Percentiles rank a stretch among this genome's conserved stretches.
These are phyloP conservation scores for Hygrophoropsis aurantiaca DNA, from an alignment of 768 basidiomycete species.

Conservation along the genomic window DNA sequence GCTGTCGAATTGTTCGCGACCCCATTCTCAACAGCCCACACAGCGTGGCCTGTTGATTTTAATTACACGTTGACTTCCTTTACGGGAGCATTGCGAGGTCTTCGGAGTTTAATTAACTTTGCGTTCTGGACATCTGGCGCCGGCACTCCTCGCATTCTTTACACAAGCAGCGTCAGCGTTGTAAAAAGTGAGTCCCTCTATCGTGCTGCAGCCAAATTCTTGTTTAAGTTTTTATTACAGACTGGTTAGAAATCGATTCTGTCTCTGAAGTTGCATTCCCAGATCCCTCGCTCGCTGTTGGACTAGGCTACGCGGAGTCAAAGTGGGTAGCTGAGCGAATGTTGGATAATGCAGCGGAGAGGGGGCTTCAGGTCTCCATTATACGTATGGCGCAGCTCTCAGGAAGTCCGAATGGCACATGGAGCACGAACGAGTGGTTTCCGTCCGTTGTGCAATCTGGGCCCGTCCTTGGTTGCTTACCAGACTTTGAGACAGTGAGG, in stretches of 20 bases:
- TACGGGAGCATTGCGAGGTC: slow-evolving; percentile 23
- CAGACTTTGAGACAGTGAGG: slow-evolving; percentile 31
- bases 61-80: slow-evolving; percentile 30
- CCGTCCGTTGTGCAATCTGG: slow-evolving; percentile 37
- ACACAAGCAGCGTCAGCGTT: slow-evolving; percentile 33
- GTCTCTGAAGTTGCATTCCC: slow-evolving; percentile 15
- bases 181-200: slow-evolving; percentile 12
- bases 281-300: slow-evolving; percentile 23
- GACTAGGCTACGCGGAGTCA: slow-evolving; percentile 38
- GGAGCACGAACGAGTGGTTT: slow-evolving; percentile 47
- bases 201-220: not conserved
- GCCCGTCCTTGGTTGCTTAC: slow-evolving; percentile 29
- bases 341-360: slow-evolving; percentile 26
- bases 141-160: slow-evolving; percentile 23
- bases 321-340: slow-evolving; percentile 45
- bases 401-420: slow-evolving; percentile 39
- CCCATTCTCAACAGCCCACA: slow-evolving; percentile 1
- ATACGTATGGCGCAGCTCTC: slow-evolving; percentile 47
- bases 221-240: not conserved
- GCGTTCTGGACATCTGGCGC: slow-evolving; percentile 20
- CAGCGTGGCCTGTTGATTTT: slow-evolving; percentile 43
- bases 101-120: slow-evolving; percentile 34
- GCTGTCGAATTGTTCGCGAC: no score
- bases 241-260: not conserved
- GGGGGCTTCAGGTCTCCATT: slow-evolving; percentile 25